These are phyloP conservation scores for Aspergillus arachidicola DNA, from an alignment of 2,329 filamentous ascomycete genomes.

Conservation along the genomic window DNA sequence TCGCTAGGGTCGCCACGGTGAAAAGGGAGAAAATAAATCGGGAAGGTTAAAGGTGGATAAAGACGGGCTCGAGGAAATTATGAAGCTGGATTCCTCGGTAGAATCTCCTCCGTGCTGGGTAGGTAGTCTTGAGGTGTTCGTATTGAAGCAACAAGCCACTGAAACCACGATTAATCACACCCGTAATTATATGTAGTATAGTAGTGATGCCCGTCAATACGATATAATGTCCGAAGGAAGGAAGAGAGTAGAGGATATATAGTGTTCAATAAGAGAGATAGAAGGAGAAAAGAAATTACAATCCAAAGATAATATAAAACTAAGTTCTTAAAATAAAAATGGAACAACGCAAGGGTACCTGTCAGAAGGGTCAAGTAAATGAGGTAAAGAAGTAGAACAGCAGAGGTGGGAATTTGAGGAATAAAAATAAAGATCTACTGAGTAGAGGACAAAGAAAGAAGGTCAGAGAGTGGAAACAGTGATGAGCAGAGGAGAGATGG, in stretches of 20 bases:
- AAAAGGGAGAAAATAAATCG: conserved; percentile 16
- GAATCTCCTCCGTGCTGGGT: background rate
- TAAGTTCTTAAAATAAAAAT: background rate
- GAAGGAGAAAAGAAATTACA: background rate
- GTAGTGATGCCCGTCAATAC: background rate
- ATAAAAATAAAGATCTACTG: conserved; percentile 10
- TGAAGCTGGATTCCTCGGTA: background rate
- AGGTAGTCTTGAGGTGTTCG: background rate
- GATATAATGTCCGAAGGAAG: background rate
- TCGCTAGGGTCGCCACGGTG: conserved; percentile 46
- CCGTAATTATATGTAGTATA: background rate
- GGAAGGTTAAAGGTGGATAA: conserved; percentile 4
- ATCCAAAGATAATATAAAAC: background rate
- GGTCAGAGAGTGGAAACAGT: background rate
- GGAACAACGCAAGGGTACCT: background rate
- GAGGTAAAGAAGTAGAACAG: background rate
- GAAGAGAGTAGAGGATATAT: background rate
- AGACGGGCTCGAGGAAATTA: background rate
- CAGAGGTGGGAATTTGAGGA: conserved; percentile 4
- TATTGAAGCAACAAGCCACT: background rate
- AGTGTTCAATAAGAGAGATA: background rate
- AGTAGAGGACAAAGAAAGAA: conserved; percentile 1
- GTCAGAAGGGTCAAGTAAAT: background rate
- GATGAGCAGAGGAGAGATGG: background rate
- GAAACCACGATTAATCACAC: background rate